A percentile compares a stretch with the other conserved stretches of the same genome.
Evolutionary conservation across 2,329 filamentous ascomycete genomes (phyloP).

Genomic region (Aspergillus neoniger): DNA sequence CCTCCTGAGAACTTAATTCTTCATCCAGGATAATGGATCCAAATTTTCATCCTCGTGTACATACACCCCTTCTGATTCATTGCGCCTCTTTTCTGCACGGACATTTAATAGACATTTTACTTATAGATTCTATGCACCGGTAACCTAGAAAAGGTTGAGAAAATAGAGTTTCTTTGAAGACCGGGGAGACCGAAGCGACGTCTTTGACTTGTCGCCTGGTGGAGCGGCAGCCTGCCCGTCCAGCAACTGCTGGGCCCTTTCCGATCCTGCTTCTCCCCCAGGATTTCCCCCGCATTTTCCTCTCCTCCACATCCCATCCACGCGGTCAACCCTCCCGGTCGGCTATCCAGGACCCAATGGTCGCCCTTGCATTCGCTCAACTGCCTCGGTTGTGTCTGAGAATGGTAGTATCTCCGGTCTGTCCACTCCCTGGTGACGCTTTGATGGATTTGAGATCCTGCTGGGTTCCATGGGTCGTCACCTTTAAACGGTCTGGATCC

Average conservation of each 20-base stretch:
- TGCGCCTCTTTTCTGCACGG: background rate
- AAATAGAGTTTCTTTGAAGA: background rate
- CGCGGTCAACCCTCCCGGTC: slow-evolving; percentile 3
- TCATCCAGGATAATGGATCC: background rate
- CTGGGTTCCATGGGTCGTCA: background rate
- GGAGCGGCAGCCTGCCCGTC: background rate
- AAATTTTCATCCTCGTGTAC: background rate
- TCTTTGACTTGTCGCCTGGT: background rate
- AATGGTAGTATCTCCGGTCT: slow-evolving; percentile 15
- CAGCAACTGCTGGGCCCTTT: background rate
- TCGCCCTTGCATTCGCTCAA: slow-evolving; percentile 10
- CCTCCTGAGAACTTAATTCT: background rate
- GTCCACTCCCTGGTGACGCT: slow-evolving; percentile 12
- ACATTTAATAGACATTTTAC: background rate
- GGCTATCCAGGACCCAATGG: slow-evolving; percentile 9
- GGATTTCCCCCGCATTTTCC: slow-evolving; percentile 18
- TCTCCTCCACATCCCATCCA: slow-evolving; percentile 11
- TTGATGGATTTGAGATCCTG: slow-evolving; percentile 8
- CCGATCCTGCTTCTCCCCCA: slow-evolving; percentile 22
- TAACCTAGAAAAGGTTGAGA: background rate
- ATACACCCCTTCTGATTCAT: background rate
- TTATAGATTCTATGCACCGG: too few species aligned
- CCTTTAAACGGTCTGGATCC: background rate
- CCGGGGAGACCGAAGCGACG: background rate
- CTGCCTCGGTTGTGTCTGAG: slow-evolving; percentile 33